Conservation (phyloP, 2,329 filamentous ascomycete genomes). For the Rasamsonia emersonii region DNA sequence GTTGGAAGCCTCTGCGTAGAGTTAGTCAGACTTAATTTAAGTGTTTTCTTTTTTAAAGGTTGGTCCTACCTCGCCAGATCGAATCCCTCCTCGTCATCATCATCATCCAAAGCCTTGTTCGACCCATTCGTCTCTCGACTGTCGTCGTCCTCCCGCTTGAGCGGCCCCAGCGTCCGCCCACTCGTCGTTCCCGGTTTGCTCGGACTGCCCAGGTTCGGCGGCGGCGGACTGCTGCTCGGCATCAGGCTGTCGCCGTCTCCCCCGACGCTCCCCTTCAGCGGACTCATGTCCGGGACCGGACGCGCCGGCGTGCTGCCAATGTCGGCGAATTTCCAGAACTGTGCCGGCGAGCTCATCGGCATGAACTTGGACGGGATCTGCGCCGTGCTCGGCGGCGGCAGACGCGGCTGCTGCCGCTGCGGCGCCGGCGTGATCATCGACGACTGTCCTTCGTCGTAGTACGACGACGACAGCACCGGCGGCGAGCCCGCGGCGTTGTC, state of each 20-base stretch:
- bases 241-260: conserved; percentile 27
- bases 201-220: conserved; percentile 36
- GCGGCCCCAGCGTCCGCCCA: conserved; percentile 22
- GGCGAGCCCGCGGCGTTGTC: conserved; percentile 34
- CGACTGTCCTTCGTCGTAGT: conserved; percentile 38
- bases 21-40: too few relatives aligned
- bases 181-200: conserved; percentile 32
- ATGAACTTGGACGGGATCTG: conserved; percentile 44
- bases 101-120: conserved; percentile 26
- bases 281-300: conserved; percentile 37
- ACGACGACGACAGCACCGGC: conserved; percentile 41
- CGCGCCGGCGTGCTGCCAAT: conserved; percentile 39
- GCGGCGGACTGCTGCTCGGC: conserved; percentile 41
- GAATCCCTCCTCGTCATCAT: conserved; percentile 35
- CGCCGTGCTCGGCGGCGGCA: conserved; percentile 41
- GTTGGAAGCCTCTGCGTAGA: conserved; percentile 36
- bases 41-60: too few relatives aligned
- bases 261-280: conserved; percentile 34
- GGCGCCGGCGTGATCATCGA: conserved; percentile 43
- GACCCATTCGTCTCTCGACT: conserved; percentile 11
- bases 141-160: conserved; percentile 22
- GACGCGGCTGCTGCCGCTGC: conserved; percentile 39
- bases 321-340: conserved; percentile 43
- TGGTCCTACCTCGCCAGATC: conserved; percentile 39
- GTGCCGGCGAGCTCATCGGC: conserved; percentile 43